These are phyloP conservation scores for Syzygium aqueum DNA, from an alignment of 345 rosid species.

Conservation along the genomic window DNA sequence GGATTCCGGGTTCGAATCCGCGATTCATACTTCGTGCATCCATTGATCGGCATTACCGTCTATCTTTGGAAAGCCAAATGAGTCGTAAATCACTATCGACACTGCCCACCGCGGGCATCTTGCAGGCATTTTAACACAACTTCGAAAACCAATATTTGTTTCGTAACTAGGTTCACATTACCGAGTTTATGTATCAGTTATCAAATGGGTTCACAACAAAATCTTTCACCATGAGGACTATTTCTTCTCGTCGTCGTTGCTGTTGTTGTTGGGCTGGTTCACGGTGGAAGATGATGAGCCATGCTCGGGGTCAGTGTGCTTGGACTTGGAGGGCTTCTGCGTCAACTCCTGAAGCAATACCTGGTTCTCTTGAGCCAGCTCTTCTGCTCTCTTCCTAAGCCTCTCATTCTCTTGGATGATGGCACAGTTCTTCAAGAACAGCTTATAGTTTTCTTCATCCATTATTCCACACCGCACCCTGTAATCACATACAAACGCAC, in stretches of 20 bases:
- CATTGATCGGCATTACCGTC: neutral
- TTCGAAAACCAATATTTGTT: neutral
- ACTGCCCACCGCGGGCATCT: neutral
- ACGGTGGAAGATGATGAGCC: neutral
- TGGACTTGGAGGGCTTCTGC: slow-evolving; percentile 18
- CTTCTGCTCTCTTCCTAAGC: slow-evolving; percentile 36
- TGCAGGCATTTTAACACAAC: neutral
- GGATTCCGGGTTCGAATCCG: neutral
- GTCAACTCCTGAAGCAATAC: slow-evolving; percentile 22
- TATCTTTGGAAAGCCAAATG: neutral
- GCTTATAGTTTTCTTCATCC: slow-evolving; percentile 37
- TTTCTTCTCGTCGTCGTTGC: neutral
- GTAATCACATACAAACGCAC: neutral
- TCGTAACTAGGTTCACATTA: neutral
- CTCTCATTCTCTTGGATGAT: slow-evolving; percentile 38
- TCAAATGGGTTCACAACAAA: neutral
- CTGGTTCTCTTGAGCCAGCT: slow-evolving; percentile 43
- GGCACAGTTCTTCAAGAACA: slow-evolving; percentile 34
- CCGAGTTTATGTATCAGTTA: neutral
- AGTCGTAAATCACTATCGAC: neutral
- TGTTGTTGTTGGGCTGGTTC: neutral
- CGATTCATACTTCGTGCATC: neutral
- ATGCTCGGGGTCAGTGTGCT: neutral
- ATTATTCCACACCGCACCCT: slow-evolving; percentile 1
- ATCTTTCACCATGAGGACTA: neutral